phyloP scores from a whole-genome alignment of 768 basidiomycete species.

The Leucocoprinus leucothites region DNA sequence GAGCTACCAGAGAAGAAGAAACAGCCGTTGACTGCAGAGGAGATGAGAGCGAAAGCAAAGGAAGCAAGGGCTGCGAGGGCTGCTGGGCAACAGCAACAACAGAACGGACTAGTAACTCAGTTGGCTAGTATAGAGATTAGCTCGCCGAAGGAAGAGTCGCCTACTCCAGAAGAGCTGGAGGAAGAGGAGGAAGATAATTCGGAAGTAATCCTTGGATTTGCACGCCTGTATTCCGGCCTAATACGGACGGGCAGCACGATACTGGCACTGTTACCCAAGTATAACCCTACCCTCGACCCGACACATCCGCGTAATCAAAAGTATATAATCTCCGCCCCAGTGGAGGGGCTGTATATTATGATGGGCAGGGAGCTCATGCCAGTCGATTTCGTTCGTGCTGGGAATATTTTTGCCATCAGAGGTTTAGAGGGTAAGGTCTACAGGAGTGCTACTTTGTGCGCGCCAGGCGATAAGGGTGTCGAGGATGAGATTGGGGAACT shows the following conservation, averaged over 20 bases:
- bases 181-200: conserved; percentile 27
- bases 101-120: conserved; percentile 11
- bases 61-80: conserved; percentile 43
- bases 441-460: conserved; percentile 88
- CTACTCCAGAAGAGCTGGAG: conserved; percentile 15
- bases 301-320: conserved; percentile 66
- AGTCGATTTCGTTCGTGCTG: conserved; percentile 80
- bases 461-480: conserved; percentile 44
- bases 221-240: conserved; percentile 89
- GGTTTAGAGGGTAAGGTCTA: conserved; percentile 90
- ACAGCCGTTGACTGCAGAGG: conserved; percentile 73
- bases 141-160: conserved; percentile 10
- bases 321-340: conserved; percentile 55
- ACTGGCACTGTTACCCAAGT: conserved; percentile 85
- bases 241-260: conserved; percentile 62
- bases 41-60: conserved; percentile 67
- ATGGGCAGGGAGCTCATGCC: conserved; percentile 95
- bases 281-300: conserved; percentile 58
- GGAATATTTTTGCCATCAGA: conserved; percentile 91
- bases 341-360: conserved; percentile 88
- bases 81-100: conserved; percentile 13
- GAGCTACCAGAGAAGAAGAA: conserved; percentile 88
- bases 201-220: conserved; percentile 88
- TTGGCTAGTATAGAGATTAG: conserved; percentile 15
- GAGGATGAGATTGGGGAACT: conserved; percentile 30